A percentile compares a stretch with the other conserved stretches of the same genome.
Conservation (phyloP, 139 green algal genomes). For the Ettlia oleoabundans region DNA sequence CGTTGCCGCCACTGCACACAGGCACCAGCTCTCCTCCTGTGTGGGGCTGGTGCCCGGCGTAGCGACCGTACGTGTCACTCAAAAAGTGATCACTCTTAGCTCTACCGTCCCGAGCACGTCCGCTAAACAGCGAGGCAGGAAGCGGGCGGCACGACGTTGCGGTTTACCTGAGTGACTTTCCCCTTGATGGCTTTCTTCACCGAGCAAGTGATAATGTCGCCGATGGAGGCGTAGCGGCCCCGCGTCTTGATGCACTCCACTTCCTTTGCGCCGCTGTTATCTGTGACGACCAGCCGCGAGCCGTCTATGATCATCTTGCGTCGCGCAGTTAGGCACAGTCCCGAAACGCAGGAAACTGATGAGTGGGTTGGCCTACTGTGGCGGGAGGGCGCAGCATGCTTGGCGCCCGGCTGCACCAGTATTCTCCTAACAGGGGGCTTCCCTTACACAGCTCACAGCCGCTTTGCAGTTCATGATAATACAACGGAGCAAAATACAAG, state of each 20-base stretch:
- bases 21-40: too few species aligned
- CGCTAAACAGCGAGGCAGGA: not conserved
- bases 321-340: not conserved
- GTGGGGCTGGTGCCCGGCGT: too few species aligned
- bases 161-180: constrained; percentile 49
- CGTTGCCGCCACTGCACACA: too few species aligned
- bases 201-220: constrained; percentile 70
- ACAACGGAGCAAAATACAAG: too few species aligned
- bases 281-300: constrained; percentile 44
- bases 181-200: constrained; percentile 59
- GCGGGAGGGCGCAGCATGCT: too few species aligned
- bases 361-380: too few species aligned
- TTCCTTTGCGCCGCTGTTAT: constrained; percentile 66
- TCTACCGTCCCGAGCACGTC: not conserved
- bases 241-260: constrained; percentile 66
- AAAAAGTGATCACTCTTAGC: not conserved
- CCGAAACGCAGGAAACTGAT: too few species aligned
- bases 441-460: too few species aligned
- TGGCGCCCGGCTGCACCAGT: too few species aligned
- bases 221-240: constrained; percentile 47
- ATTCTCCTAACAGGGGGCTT: too few species aligned
- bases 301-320: constrained; percentile 51
- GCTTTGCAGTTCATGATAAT: too few species aligned
- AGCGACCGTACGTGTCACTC: not conserved
- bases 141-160: not conserved